phyloP scores from a whole-genome alignment of 495 filamentous ascomycete species.

The Massariosphaeria phaeospora region DNA sequence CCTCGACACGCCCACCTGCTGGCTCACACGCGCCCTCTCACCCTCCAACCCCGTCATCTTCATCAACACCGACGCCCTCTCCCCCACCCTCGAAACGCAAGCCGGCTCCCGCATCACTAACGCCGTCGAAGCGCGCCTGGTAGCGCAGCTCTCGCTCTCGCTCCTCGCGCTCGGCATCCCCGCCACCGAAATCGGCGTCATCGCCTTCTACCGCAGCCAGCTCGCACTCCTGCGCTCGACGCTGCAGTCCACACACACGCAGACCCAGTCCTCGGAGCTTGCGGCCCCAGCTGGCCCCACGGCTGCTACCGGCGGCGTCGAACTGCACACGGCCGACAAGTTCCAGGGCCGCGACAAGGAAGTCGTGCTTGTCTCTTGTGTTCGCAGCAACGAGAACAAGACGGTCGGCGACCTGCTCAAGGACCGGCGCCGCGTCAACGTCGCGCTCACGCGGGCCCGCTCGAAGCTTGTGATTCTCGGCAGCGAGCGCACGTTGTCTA shows the following conservation, averaged over 20 bases:
- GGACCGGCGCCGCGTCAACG: conserved; percentile 91
- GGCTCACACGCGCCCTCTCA: conserved; percentile 71
- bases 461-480: conserved; percentile 86
- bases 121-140: conserved; percentile 67
- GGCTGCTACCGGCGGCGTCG: conserved; percentile 54
- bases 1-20: conserved; percentile 56
- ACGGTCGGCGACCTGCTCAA: conserved; percentile 81
- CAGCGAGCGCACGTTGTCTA: conserved; percentile 63
- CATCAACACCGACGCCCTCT: conserved; percentile 77
- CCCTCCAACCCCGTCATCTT: conserved; percentile 71
- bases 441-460: conserved; percentile 86
- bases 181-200: conserved; percentile 79
- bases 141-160: conserved; percentile 69
- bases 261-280: conserved; percentile 17
- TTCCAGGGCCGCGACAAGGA: conserved; percentile 97
- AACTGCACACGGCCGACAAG: conserved; percentile 93
- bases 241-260: conserved; percentile 18
- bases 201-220: conserved; percentile 96
- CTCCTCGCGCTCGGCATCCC: conserved; percentile 71
- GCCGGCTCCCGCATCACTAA: conserved; percentile 84
- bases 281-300: conserved; percentile 20
- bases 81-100: conserved; percentile 55
- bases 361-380: conserved; percentile 76
- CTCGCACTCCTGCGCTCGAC: conserved; percentile 54
- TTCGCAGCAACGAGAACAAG: conserved; percentile 75